phyloP scores from a whole-genome alignment of 2,329 filamentous ascomycete species.

The Neophaeococcomyces aloes region DNA sequence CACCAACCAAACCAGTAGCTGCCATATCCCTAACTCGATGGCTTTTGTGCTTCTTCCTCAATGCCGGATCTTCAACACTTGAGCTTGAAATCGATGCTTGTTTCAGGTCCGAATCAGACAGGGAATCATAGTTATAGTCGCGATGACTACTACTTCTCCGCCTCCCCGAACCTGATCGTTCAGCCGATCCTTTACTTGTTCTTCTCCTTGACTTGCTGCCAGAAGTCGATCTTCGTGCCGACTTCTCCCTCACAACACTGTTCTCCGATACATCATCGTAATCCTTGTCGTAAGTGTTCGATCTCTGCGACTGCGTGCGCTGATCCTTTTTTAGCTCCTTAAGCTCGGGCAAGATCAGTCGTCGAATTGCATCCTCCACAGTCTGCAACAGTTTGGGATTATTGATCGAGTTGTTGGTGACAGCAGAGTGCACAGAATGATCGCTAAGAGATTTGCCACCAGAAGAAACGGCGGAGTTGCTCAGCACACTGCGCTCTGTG shows the following conservation, averaged over 20 bases:
- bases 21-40: conserved; percentile 42
- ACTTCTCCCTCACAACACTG: conserved; percentile 44
- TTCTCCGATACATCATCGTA: conserved; percentile 51
- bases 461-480: conserved; percentile 43
- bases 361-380: conserved; percentile 84
- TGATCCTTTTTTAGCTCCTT: conserved; percentile 85
- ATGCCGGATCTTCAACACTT: conserved; percentile 35
- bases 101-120: conserved; percentile 36
- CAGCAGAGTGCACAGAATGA: conserved; percentile 49
- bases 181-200: conserved; percentile 46
- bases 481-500: conserved; percentile 52
- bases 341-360: conserved; percentile 81
- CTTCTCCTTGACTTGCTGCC: conserved; percentile 44
- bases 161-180: conserved; percentile 43
- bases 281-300: conserved; percentile 52
- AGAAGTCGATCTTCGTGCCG: conserved; percentile 42
- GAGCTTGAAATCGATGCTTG: conserved; percentile 37
- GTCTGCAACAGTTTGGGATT: conserved; percentile 85
- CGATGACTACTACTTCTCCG: conserved; percentile 43
- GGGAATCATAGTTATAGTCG: conserved; percentile 41
- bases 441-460: conserved; percentile 44
- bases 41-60: conserved; percentile 46
- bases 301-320: conserved; percentile 54
- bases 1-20: conserved; percentile 45
- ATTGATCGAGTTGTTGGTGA: conserved; percentile 66